A percentile compares a stretch with the other conserved stretches of the same genome.
Evolutionary conservation across 768 basidiomycete species (phyloP).

Genomic region (Mycena maculata): DNA sequence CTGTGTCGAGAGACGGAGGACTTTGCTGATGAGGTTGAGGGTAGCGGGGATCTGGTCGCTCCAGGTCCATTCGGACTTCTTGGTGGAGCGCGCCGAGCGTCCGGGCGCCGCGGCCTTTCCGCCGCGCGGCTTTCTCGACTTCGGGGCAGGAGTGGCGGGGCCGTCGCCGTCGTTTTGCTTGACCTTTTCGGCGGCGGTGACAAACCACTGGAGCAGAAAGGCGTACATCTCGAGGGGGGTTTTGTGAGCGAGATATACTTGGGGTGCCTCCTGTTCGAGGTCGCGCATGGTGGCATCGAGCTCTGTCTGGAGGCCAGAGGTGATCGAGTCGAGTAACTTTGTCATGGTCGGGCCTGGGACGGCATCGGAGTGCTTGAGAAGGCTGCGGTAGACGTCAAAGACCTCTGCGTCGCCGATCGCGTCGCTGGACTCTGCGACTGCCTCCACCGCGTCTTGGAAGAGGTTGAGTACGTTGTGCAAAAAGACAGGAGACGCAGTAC

Average conservation of each 20-base stretch:
- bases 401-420: constrained; percentile 72
- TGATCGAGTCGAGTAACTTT: constrained; percentile 89
- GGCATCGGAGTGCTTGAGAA: constrained; percentile 79
- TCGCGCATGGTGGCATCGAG: constrained; percentile 79
- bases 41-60: constrained; percentile 76
- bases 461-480: constrained; percentile 3
- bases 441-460: constrained; percentile 76
- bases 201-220: constrained; percentile 94
- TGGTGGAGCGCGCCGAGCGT: constrained; percentile 49
- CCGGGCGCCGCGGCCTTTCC: constrained; percentile 60
- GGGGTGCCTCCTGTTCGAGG: constrained; percentile 74
- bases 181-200: constrained; percentile 81
- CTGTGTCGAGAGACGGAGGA: constrained; percentile 72
- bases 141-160: constrained; percentile 57
- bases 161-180: constrained; percentile 63
- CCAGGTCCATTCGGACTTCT: constrained; percentile 79
- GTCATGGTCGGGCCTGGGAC: constrained; percentile 76
- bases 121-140: constrained; percentile 68
- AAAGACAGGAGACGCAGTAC: constrained; percentile 48
- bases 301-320: constrained; percentile 79
- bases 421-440: constrained; percentile 83
- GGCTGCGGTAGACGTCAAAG: constrained; percentile 85
- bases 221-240: constrained; percentile 89
- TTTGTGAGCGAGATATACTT: constrained; percentile 72
- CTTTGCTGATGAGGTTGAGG: constrained; percentile 77